A percentile compares a stretch with the other conserved stretches of the same genome.
Conservation (phyloP, 768 basidiomycete species). For the Hericium coralloides region DNA sequence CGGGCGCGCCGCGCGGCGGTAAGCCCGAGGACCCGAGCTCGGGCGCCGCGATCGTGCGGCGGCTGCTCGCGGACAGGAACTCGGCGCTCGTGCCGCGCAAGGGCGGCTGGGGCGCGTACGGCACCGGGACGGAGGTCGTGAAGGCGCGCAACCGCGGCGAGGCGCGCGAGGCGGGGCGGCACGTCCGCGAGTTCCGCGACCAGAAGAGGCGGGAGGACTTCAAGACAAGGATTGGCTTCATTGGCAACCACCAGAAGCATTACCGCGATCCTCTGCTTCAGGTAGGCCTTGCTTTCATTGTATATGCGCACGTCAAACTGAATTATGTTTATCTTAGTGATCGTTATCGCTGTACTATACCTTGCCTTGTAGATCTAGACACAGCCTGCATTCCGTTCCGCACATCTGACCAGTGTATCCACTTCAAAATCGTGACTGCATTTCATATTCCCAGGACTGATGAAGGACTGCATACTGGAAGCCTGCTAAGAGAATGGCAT, state of each 20-base stretch:
- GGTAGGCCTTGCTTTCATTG: slow-evolving; percentile 22
- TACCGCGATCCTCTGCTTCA: slow-evolving; percentile 65
- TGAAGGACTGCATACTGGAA: slow-evolving; percentile 8
- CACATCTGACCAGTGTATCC: neutral
- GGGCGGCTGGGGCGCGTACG: slow-evolving; percentile 85
- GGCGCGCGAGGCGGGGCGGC: slow-evolving; percentile 84
- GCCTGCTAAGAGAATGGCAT: slow-evolving; percentile 10
- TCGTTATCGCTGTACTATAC: neutral
- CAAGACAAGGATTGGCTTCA: slow-evolving; percentile 74
- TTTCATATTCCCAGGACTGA: slow-evolving; percentile 6
- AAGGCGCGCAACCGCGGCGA: slow-evolving; percentile 93
- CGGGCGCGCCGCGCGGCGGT: slow-evolving; percentile 28
- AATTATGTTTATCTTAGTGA: neutral
- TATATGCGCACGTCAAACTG: neutral
- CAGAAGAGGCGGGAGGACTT: slow-evolving; percentile 71
- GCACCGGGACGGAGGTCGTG: slow-evolving; percentile 71
- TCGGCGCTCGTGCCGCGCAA: slow-evolving; percentile 75
- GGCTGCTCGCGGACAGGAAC: slow-evolving; percentile 73
- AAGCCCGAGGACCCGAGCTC: slow-evolving; percentile 57
- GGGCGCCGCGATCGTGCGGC: slow-evolving; percentile 68
- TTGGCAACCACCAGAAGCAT: slow-evolving; percentile 84
- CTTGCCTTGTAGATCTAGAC: slow-evolving; percentile 8
- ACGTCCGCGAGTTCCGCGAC: slow-evolving; percentile 79
- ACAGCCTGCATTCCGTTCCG: neutral
- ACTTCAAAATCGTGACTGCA: neutral